phyloP scores from a whole-genome alignment of 768 basidiomycete genomes.

The Pisolithus marmoratus region DNA sequence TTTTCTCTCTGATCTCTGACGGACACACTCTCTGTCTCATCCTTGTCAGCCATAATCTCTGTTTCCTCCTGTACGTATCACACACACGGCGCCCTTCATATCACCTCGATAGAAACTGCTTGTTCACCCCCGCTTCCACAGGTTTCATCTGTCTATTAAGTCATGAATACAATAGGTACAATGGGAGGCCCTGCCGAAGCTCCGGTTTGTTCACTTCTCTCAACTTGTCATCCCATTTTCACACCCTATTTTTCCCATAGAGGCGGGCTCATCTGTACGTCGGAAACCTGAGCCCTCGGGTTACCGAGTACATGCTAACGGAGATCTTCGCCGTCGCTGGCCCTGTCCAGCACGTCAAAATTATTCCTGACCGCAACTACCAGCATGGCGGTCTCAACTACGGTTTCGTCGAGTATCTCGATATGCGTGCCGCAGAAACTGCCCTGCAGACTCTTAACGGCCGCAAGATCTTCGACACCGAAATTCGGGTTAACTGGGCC shows the following conservation, averaged over 20 bases:
- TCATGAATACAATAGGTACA: conserved; percentile 65
- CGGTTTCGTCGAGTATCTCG: conserved; percentile 98
- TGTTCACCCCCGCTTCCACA: conserved; percentile 10
- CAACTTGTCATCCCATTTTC: conserved; percentile 5
- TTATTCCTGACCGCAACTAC: conserved; percentile 98
- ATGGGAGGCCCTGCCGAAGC: conserved; percentile 70
- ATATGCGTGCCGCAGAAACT: conserved; percentile 98
- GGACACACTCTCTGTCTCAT: conserved; percentile 31
- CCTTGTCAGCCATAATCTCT: conserved; percentile 34
- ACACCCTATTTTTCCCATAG: conserved; percentile 32
- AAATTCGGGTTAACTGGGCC: conserved; percentile 99
- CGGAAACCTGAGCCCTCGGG: conserved; percentile 94
- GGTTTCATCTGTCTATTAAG: conserved; percentile 39
- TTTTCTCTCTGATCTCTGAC: conserved; percentile 27
- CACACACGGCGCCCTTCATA: conserved; percentile 16
- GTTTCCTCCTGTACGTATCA: conserved; percentile 26
- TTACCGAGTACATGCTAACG: conserved; percentile 98
- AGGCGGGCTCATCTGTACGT: conserved; percentile 97
- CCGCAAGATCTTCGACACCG: conserved; percentile 98
- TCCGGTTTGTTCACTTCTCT: conserved; percentile 46
- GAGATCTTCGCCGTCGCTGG: conserved; percentile 97
- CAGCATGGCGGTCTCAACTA: conserved; percentile 99
- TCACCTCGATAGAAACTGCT: conserved; percentile 8
- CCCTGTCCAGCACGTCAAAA: conserved; percentile 98
- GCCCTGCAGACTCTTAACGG: conserved; percentile 98